Base-by-base conservation (phyloP, 1,284 basidiomycete genomes). In the Moniliophthora roreri region DNA sequence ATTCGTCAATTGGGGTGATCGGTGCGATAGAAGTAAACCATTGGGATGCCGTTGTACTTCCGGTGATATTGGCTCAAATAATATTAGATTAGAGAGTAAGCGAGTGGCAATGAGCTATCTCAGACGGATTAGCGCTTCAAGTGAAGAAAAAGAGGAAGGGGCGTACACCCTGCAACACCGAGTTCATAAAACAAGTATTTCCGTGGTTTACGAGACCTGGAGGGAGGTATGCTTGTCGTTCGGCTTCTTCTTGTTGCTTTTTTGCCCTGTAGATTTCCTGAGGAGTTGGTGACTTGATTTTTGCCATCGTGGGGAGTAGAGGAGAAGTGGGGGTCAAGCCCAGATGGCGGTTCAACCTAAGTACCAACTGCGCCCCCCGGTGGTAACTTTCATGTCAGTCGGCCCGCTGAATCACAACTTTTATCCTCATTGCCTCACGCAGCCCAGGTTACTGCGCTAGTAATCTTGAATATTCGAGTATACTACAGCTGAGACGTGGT, bases 161-260 rank as follows among this genome's bases (percentile, higher is more conserved):
- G 74, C 80, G 56, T 62, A 82, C 82, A 26, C 77, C 80, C 60
- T 84, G 93, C 35, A 90, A 72, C 18, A 87, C 87, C 11, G 85
- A 87, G 67, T 90, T 90, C 77, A 90, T 82, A 66, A 88, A 90
- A 69, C 87, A 90, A 0, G 88, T 90, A 67, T 90, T 90, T 21
- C 86, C 85, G 73, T 93, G 87, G 68, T 94, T 94, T 59, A 87
- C 68, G 34, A 94, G 78, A 1, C 92, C 92, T 3, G 89, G 86
- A 0, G 87, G 87, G 8, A 89, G 70, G 48, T 77, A 74, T 0
- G 83, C 82, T 5, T 71, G 67, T 61, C 69, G 73, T 63, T 87
- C 85, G 44, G 73, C 71, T 60, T 87, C 85, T 64, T 88, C 85
- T 61, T 78, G 74, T 54, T 77, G 75, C 61, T 77, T 84, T 50